Evolutionary conservation across 192 early-diverging fungal genomes (phyloP).

Genomic region (Martensiomyces pterosporus): DNA sequence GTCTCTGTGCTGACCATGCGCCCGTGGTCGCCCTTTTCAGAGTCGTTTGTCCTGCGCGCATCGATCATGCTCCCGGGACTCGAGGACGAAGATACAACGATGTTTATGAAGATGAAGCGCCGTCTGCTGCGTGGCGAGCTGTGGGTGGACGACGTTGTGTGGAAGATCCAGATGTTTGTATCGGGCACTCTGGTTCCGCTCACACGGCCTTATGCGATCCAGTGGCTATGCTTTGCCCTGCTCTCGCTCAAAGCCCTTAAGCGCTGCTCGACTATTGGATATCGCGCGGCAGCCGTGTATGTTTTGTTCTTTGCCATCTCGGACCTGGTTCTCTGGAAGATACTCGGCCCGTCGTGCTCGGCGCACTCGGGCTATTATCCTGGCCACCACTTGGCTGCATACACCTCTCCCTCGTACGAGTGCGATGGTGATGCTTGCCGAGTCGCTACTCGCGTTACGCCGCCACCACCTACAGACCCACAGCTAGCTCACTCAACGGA

Average conservation of each 20-base stretch:
- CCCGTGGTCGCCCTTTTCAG: constrained; percentile 21
- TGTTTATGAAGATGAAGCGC: background rate
- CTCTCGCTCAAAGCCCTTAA: constrained; percentile 9
- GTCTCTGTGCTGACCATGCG: constrained; percentile 15
- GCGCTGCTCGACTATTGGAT: constrained; percentile 6
- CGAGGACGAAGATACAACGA: constrained; percentile 3
- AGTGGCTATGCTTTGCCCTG: constrained; percentile 33
- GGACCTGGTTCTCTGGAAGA: constrained; percentile 11
- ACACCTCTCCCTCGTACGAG: constrained; percentile 5
- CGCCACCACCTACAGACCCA: background rate
- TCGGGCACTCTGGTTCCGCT: constrained; percentile 10
- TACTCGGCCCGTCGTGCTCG: background rate
- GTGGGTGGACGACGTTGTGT: constrained; percentile 26
- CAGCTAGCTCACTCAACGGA: background rate
- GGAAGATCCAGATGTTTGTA: constrained; percentile 18
- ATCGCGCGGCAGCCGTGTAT: constrained; percentile 10
- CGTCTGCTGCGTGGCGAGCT: constrained; percentile 13
- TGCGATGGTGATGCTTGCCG: constrained; percentile 6
- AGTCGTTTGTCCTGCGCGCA: constrained; percentile 16
- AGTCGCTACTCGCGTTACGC: background rate
- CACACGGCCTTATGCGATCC: constrained; percentile 19
- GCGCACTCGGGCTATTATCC: background rate
- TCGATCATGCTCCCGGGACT: constrained; percentile 2
- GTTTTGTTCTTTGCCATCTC: constrained; percentile 18
- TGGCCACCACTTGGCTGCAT: background rate